A percentile compares a stretch with the other conserved stretches of the same genome.
phyloP scores from a whole-genome alignment of 345 rosid genomes.

The Hypericum androsaemum region DNA sequence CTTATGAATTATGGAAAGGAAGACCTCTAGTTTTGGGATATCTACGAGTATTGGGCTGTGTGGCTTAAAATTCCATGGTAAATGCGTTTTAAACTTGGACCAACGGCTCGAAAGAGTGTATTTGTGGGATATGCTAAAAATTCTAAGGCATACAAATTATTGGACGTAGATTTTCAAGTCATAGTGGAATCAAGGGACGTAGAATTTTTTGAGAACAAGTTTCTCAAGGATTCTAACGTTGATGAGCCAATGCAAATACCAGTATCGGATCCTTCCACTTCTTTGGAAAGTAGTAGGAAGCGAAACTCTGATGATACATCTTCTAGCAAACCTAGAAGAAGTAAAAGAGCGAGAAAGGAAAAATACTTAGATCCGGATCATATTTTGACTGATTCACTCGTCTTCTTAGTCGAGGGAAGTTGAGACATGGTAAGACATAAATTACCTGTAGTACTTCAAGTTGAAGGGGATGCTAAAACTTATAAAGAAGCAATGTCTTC shows the following conservation, averaged over 20 bases:
- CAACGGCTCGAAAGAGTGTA: neutral
- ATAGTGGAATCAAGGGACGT: conserved; percentile 9
- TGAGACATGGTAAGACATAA: too few relatives aligned
- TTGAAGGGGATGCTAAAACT: conserved; percentile 3
- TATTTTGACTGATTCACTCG: neutral
- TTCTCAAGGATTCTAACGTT: neutral
- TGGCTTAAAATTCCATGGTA: neutral
- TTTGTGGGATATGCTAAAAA: conserved; percentile 6
- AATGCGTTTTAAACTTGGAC: conserved; percentile 1
- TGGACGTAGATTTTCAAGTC: conserved; percentile 4
- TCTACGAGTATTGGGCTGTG: conserved; percentile 3
- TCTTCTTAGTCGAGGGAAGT: neutral
- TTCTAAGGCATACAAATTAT: neutral
- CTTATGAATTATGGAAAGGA: conserved; percentile 4
- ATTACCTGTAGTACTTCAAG: neutral
- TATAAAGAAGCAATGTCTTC: neutral
- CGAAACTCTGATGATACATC: neutral
- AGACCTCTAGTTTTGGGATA: neutral
- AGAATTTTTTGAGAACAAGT: conserved; percentile 4
- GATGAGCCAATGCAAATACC: too few relatives aligned
- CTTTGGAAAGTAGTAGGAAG: neutral
- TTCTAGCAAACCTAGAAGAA: too few relatives aligned
- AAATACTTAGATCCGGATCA: neutral
- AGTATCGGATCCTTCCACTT: too few relatives aligned
- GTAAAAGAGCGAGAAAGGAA: too few relatives aligned